Conservation (phyloP, 2,329 filamentous ascomycete genomes). For the Verticillium klebahnii region DNA sequence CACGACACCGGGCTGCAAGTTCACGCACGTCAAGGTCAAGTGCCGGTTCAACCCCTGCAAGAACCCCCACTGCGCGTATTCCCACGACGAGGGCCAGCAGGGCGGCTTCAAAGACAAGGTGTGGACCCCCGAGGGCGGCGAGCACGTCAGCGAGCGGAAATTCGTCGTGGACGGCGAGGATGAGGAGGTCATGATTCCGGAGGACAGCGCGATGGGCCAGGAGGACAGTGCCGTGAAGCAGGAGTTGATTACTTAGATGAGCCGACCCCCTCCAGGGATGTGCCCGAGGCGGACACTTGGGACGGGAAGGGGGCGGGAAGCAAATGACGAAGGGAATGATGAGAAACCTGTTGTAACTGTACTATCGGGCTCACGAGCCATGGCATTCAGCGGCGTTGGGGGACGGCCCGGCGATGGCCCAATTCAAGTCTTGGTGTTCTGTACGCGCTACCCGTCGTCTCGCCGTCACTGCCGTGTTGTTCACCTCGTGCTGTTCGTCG, state of each 20-base stretch:
- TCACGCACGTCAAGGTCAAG: conserved; percentile 76
- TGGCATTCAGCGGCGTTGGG: conserved; percentile 1
- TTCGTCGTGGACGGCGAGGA: conserved; percentile 67
- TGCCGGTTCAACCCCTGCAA: conserved; percentile 92
- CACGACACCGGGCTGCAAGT: conserved; percentile 76
- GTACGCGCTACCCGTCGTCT: not conserved
- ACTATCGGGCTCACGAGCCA: not conserved
- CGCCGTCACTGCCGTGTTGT: not conserved
- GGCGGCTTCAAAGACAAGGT: conserved; percentile 84
- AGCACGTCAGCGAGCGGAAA: conserved; percentile 82
- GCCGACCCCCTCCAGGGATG: not conserved
- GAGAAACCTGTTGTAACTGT: not conserved
- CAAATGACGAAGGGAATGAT: not conserved
- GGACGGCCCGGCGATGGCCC: not conserved
- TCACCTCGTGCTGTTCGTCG: not conserved
- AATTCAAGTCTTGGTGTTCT: not conserved
- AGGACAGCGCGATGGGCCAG: conserved; percentile 28
- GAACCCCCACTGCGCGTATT: conserved; percentile 82
- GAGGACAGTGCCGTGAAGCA: conserved; percentile 29
- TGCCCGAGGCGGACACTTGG: not conserved
- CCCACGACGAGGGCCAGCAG: conserved; percentile 87
- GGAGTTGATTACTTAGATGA: conserved; percentile 27
- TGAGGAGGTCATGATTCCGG: conserved; percentile 70
- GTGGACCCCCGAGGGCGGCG: conserved; percentile 65
- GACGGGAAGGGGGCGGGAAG: not conserved